These are phyloP conservation scores for Lasiodiplodia hormozganensis DNA, from an alignment of 2,329 filamentous ascomycete species.

Conservation along the genomic window DNA sequence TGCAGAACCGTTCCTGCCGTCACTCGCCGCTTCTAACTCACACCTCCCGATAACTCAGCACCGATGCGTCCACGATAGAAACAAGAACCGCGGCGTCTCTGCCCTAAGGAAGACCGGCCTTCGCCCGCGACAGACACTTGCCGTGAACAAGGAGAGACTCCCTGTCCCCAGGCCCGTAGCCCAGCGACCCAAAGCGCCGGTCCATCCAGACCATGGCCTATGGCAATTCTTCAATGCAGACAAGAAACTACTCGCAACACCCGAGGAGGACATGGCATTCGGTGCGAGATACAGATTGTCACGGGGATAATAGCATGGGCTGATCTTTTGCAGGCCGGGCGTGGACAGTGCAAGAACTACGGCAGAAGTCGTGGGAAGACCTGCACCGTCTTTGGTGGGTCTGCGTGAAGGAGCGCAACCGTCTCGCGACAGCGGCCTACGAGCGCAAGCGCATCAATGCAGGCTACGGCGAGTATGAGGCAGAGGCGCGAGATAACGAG, in stretches of 20 bases:
- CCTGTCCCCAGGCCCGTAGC: constrained; percentile 72
- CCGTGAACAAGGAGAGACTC: constrained; percentile 73
- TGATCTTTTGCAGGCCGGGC: constrained; percentile 63
- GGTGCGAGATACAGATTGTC: constrained; percentile 54
- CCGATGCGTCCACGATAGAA: constrained; percentile 61
- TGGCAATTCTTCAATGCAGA: constrained; percentile 88
- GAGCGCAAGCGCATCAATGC: constrained; percentile 73
- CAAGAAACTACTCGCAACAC: constrained; percentile 72
- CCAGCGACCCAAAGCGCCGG: constrained; percentile 62
- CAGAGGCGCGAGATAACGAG: constrained; percentile 65
- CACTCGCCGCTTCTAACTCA: constrained; percentile 46
- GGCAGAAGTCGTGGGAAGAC: constrained; percentile 91
- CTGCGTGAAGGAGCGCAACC: constrained; percentile 89
- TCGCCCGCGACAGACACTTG: constrained; percentile 71
- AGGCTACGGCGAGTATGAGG: constrained; percentile 76
- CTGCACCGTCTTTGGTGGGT: constrained; percentile 94
- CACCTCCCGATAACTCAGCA: constrained; percentile 59
- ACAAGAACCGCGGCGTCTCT: constrained; percentile 80
- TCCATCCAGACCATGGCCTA: constrained; percentile 72
- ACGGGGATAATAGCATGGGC: constrained; percentile 4
- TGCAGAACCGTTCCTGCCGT: not conserved
- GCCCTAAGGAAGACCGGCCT: constrained; percentile 76
- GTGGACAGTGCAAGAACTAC: constrained; percentile 86
- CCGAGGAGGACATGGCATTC: constrained; percentile 73
- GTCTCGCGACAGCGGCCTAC: constrained; percentile 76